A percentile compares a stretch with the other conserved stretches of the same genome.
Conservation (phyloP, 2,329 filamentous ascomycete genomes). For the Cordyceps farinosa region DNA sequence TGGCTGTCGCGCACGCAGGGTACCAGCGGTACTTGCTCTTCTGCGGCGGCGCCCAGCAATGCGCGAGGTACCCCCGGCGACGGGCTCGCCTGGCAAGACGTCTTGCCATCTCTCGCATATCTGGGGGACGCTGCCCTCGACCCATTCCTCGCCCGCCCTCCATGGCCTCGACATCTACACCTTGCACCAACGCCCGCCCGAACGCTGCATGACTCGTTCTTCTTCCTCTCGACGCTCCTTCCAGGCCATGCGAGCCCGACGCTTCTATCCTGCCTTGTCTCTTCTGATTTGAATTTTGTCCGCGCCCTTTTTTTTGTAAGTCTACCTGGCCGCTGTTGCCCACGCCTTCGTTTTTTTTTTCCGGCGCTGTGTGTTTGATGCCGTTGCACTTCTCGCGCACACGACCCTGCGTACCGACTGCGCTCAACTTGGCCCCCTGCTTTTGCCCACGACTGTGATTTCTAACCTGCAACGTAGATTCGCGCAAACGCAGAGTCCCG, state of each 20-base stretch:
- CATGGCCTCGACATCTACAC: slow-evolving; percentile 25
- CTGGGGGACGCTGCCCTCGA: slow-evolving; percentile 24
- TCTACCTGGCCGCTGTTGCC: background rate
- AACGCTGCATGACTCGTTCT: slow-evolving; percentile 17
- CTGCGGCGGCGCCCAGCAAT: background rate
- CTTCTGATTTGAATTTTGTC: background rate
- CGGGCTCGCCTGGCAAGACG: slow-evolving; percentile 21
- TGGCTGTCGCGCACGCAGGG: no score
- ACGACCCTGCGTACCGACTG: background rate
- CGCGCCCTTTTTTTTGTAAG: slow-evolving; percentile 6
- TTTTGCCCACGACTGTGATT: background rate
- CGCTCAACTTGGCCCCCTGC: background rate
- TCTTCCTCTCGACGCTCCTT: slow-evolving; percentile 17
- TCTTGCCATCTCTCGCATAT: slow-evolving; percentile 24
- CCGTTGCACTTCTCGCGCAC: background rate
- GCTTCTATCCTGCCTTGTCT: background rate
- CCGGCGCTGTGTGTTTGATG: slow-evolving; percentile 5
- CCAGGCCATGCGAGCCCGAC: background rate
- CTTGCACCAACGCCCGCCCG: slow-evolving; percentile 21
- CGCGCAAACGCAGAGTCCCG: background rate
- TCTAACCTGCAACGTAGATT: background rate
- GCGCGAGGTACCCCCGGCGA: slow-evolving; percentile 1
- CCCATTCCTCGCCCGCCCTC: slow-evolving; percentile 26
- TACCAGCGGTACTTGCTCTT: background rate
- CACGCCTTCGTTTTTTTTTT: background rate